A percentile compares a stretch with the other conserved stretches of the same genome.
Evolutionary conservation across 2,329 filamentous ascomycete genomes (phyloP).

Genomic region (Alternaria triticimaculans): DNA sequence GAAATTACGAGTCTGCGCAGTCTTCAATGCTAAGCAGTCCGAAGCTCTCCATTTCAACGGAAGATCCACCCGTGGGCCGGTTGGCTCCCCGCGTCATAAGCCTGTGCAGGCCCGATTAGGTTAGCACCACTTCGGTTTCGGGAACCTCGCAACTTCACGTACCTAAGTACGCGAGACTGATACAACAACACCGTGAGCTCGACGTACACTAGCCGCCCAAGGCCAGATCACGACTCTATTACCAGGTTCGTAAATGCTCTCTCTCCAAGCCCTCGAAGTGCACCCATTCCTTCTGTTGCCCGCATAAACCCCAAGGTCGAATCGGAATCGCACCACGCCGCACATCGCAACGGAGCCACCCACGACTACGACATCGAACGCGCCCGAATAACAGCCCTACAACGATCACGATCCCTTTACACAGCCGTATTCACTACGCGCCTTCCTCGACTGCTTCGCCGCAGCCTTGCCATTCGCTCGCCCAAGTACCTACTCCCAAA

Average conservation of each 20-base stretch:
- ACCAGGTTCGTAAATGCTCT: constrained; percentile 20
- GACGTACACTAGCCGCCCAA: constrained; percentile 4
- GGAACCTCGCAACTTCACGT: constrained; percentile 23
- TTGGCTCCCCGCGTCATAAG: constrained; percentile 15
- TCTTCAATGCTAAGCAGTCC: background rate
- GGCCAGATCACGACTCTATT: constrained; percentile 1
- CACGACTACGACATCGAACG: constrained; percentile 1
- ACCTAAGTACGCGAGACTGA: constrained; percentile 26
- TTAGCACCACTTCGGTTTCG: constrained; percentile 21
- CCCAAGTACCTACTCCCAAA: background rate
- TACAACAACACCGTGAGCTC: constrained; percentile 11
- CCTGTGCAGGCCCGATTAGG: constrained; percentile 6
- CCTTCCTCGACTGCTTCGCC: background rate
- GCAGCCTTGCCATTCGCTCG: background rate
- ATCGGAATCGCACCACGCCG: constrained; percentile 15
- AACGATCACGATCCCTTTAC: background rate
- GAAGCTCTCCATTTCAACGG: background rate
- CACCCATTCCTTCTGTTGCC: constrained; percentile 47
- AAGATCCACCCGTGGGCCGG: constrained; percentile 9
- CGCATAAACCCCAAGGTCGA: constrained; percentile 30
- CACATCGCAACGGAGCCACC: constrained; percentile 13
- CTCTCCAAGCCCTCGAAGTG: constrained; percentile 53
- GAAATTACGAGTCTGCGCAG: background rate
- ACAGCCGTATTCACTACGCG: background rate
- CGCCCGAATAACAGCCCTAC: background rate